Evolutionary conservation across 2,329 filamentous ascomycete species (phyloP), one percentile per base, ranked within the genome.

Genomic region (Escovopsis weberi): DNA sequence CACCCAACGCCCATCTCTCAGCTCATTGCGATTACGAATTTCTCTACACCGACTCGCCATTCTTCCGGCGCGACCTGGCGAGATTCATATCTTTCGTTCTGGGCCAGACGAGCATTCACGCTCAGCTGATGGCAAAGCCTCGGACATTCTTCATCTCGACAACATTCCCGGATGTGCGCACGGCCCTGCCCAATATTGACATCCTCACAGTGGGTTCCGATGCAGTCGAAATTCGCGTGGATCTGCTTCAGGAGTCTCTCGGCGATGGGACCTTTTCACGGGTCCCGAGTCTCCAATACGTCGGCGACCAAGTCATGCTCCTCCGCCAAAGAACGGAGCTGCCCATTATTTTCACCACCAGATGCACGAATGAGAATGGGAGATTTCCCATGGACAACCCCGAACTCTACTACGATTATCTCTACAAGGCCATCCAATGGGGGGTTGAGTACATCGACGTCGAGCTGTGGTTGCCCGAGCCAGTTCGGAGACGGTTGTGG

Each of bases 361-460:
- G 86, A 50, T 91, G 85, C 57, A 85, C 77, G 2, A 76, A 72
- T 28, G 85, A 93, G 55, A 91, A 89, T 54, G 85, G 85, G 30
- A 78, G 78, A 23, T 93, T 91, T 48, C 85, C 85, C 1, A 88
- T 88, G 82, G 78, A 85, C 35, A 75, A 86, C 43, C 82, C 84
- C 0, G 66, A 69, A 12, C 58, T 91, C 37, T 89, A 81, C 58
- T 85, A 84, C 60, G 71, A 79, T 45, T 89, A 91, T 54, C 71
- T 93, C n/a, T 80, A 80, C 53, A 77, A 82, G 33, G 85, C 86
- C 4, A 84, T 91, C 42, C 82, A 91, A 55, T 93, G 85, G 84
- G 85, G 86, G 2, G 82, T 86, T 45, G 85, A 93, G 59, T 94
- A 93, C 56, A 81, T 93, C 48, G 85, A 94, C 54, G 85, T 93